Evolutionary conservation across 306 rosid genomes (phyloP).

Genomic region (Cucurbita maxima): DNA sequence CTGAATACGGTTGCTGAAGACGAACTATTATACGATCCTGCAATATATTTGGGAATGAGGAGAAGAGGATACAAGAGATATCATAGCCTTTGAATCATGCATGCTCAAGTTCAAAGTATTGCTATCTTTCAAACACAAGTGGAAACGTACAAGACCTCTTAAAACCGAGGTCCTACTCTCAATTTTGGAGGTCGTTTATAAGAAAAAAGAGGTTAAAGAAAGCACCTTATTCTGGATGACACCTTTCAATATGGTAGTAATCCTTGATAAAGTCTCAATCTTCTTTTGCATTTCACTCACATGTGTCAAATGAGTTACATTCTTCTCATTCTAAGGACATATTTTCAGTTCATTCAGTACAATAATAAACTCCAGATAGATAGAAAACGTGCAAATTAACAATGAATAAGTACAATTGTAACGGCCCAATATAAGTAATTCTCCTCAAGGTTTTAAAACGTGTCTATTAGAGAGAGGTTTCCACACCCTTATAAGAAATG

Average conservation of each 20-base stretch:
- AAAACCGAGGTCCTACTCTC: background rate
- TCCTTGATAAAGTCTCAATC: constrained; percentile 67
- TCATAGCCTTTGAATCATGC: background rate
- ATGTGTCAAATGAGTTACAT: constrained; percentile 88
- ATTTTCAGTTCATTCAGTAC: constrained; percentile 7
- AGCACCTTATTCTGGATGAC: constrained; percentile 93
- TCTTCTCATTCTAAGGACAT: constrained; percentile 67
- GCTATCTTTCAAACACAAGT: background rate
- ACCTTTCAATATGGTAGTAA: constrained; percentile 75
- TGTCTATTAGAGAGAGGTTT: too few relatives aligned
- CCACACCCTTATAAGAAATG: too few relatives aligned
- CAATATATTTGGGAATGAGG: constrained; percentile 4
- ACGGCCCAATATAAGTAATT: too few relatives aligned
- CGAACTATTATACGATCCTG: constrained; percentile 97
- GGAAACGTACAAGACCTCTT: background rate
- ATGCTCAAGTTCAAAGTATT: background rate
- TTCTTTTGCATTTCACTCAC: constrained; percentile 93
- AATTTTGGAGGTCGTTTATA: background rate
- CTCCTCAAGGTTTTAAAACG: too few relatives aligned
- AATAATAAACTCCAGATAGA: background rate
- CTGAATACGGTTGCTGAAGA: constrained; percentile 92
- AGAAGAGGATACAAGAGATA: background rate
- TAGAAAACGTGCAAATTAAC: background rate
- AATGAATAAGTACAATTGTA: background rate
- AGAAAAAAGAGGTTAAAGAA: background rate